These are phyloP conservation scores for Penicillium bovifimosum DNA, from an alignment of 495 filamentous ascomycete species.

Conservation along the genomic window DNA sequence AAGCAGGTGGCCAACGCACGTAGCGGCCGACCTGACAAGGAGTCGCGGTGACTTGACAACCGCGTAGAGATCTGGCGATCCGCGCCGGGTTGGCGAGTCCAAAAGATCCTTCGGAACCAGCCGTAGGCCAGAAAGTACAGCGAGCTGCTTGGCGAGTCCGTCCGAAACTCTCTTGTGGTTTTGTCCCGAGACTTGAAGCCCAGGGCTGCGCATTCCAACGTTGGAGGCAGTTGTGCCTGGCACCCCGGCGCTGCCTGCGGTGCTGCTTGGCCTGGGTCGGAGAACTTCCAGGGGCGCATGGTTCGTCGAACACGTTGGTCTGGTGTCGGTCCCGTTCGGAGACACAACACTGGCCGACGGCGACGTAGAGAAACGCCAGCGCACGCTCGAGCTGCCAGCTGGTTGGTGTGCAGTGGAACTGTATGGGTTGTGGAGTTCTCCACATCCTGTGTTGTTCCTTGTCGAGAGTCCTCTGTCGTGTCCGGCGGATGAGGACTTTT, in stretches of 20 bases:
- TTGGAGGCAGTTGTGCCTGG: neutral
- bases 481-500: neutral
- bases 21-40: neutral
- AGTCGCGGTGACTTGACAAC: neutral
- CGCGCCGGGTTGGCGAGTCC: neutral
- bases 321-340: neutral
- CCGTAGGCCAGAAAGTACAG: neutral
- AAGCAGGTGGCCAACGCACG: slow-evolving; percentile 2
- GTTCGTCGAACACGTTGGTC: neutral
- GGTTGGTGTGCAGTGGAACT: neutral
- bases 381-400: neutral
- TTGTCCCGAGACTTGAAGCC: neutral
- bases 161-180: neutral
- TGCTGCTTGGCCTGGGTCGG: neutral
- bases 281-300: neutral
- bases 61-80: neutral
- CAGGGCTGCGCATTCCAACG: neutral
- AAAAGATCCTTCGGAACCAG: neutral
- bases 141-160: neutral
- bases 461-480: neutral
- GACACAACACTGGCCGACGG: neutral
- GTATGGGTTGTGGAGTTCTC: slow-evolving; percentile 2
- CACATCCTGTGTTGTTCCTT: neutral
- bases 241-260: neutral
- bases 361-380: slow-evolving; percentile 1